These are phyloP conservation scores for Trichoderma polysporum DNA, from an alignment of 2,329 filamentous ascomycete species.

Conservation along the genomic window DNA sequence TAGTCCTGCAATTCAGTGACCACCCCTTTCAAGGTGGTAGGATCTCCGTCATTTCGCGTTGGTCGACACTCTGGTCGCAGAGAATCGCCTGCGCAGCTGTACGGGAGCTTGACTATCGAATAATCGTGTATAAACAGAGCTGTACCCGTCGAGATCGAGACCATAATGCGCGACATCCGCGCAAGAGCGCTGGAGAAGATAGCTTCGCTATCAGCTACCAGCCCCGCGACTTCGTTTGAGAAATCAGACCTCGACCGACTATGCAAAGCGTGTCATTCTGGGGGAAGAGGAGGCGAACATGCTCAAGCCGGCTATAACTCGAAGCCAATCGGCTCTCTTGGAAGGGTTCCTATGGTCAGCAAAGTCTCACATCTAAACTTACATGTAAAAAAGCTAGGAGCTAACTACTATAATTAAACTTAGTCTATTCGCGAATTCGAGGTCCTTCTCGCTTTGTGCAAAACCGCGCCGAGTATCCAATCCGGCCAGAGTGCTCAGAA, in stretches of 20 bases:
- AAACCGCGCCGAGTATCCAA: constrained; percentile 75
- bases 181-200: constrained; percentile 65
- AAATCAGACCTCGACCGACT: constrained; percentile 63
- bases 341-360: constrained; percentile 61
- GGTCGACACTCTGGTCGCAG: constrained; percentile 4
- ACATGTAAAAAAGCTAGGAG: not conserved
- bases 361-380: not conserved
- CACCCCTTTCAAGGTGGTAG: constrained; percentile 13
- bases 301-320: constrained; percentile 48
- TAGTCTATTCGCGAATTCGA: constrained; percentile 89
- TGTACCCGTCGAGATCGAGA: constrained; percentile 7
- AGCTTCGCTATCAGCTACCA: constrained; percentile 59
- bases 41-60: constrained; percentile 7
- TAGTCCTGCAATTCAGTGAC: constrained; percentile 2
- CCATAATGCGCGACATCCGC: constrained; percentile 57
- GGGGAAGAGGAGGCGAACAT: constrained; percentile 43
- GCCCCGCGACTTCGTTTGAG: constrained; percentile 54
- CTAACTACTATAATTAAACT: constrained; percentile 22
- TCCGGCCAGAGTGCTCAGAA: constrained; percentile 71
- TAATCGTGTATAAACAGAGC: not conserved
- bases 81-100: constrained; percentile 1
- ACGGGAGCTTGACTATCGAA: not conserved
- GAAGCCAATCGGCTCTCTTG: constrained; percentile 44
- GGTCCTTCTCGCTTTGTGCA: constrained; percentile 85
- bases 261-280: constrained; percentile 56